A percentile compares a stretch with the other conserved stretches of the same genome.
These are phyloP conservation scores for Fraxinus albicans DNA, from an alignment of 305 asterid species.

Conservation along the genomic window DNA sequence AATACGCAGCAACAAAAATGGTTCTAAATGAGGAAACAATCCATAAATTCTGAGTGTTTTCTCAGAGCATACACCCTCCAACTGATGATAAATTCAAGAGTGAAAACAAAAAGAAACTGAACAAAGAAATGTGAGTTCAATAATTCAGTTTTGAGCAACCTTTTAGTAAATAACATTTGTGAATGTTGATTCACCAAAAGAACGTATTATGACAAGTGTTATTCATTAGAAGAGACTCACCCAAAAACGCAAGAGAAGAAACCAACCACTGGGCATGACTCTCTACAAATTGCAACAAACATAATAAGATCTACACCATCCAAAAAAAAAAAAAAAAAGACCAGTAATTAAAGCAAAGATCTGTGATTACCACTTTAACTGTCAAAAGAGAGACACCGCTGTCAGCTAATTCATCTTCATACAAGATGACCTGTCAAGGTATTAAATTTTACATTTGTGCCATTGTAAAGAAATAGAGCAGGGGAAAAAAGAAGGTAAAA, in stretches of 20 bases:
- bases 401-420: constrained; percentile 98
- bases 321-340: neutral
- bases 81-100: constrained; percentile 16
- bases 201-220: constrained; percentile 12
- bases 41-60: constrained; percentile 3
- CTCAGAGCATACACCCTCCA: constrained; percentile 10
- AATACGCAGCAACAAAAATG: constrained; percentile 27
- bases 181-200: constrained; percentile 14
- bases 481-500: neutral
- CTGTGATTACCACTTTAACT: constrained; percentile 78
- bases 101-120: constrained; percentile 10
- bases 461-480: constrained; percentile 12
- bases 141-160: neutral
- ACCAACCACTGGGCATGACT: constrained; percentile 98
- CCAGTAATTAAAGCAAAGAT: constrained; percentile 16
- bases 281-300: constrained; percentile 56
- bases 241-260: constrained; percentile 94
- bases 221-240: constrained; percentile 46
- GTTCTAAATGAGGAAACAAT: constrained; percentile 8
- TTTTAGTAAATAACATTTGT: constrained; percentile 13
- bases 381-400: constrained; percentile 93
- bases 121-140: neutral
- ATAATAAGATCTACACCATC: constrained; percentile 6
- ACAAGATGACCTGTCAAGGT: constrained; percentile 67
- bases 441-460: constrained; percentile 21